A percentile compares a stretch with the other conserved stretches of the same genome.
Evolutionary conservation across 139 green algal genomes (phyloP).

Genomic region (Diplosphaera chodatii): DNA sequence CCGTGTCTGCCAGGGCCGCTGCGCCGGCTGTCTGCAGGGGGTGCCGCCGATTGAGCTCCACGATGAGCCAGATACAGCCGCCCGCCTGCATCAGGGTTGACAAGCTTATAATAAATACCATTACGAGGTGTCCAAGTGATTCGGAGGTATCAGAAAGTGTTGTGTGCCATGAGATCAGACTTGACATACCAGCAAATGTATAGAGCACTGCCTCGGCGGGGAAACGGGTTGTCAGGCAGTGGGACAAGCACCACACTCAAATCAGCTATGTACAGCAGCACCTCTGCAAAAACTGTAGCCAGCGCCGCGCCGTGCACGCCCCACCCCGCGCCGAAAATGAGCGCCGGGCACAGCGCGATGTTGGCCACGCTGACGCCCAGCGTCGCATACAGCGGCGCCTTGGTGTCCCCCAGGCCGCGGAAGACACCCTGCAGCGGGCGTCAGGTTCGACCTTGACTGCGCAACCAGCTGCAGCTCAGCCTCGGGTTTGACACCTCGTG

Average conservation of each 20-base stretch:
- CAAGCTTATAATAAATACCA: not conserved
- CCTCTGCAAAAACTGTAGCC: slow-evolving; percentile 56
- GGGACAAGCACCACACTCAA: too few relatives aligned
- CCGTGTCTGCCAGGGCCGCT: slow-evolving; percentile 6
- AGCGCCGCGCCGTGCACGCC: slow-evolving; percentile 62
- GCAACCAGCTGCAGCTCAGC: too few relatives aligned
- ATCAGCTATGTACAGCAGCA: too few relatives aligned
- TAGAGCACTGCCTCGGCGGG: too few relatives aligned
- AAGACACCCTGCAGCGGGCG: slow-evolving; percentile 47
- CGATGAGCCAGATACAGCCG: slow-evolving; percentile 23
- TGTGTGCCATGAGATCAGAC: too few relatives aligned
- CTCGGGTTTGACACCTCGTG: too few relatives aligned
- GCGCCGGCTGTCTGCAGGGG: slow-evolving; percentile 16
- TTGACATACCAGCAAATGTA: too few relatives aligned
- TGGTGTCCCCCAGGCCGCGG: slow-evolving; percentile 39
- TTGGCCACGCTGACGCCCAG: slow-evolving; percentile 29
- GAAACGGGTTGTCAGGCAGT: too few relatives aligned
- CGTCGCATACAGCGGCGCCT: slow-evolving; percentile 30
- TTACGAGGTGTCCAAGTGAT: too few relatives aligned
- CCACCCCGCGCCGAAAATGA: slow-evolving; percentile 60
- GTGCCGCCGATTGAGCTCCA: slow-evolving; percentile 11
- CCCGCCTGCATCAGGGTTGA: slow-evolving; percentile 16
- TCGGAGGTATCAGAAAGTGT: too few relatives aligned
- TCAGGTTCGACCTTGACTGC: too few relatives aligned
- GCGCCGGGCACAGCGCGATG: slow-evolving; percentile 41